Percentiles rank a stretch among this genome's conserved stretches.
phyloP scores from a whole-genome alignment of 495 filamentous ascomycete species.

The Choiromyces venosus region DNA sequence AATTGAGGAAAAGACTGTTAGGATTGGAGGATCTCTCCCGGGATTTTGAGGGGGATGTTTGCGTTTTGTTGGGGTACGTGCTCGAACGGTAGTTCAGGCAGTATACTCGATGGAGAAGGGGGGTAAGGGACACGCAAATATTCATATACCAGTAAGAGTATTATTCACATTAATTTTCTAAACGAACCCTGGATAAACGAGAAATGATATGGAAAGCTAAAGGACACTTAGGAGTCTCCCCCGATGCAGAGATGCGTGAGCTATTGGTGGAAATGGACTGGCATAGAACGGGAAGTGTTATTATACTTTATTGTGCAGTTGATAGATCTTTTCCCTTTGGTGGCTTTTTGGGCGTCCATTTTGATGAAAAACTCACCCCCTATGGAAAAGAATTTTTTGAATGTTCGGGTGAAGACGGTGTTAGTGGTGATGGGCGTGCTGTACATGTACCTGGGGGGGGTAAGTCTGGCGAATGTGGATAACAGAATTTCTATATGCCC shows the following conservation, averaged over 20 bases:
- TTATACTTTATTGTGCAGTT: neutral
- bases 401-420: too few species aligned
- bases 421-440: neutral
- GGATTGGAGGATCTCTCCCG: constrained; percentile 6
- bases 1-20: constrained; percentile 13
- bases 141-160: constrained; percentile 17
- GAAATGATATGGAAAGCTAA: neutral
- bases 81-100: neutral
- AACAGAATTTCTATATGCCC: too few species aligned
- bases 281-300: neutral
- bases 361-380: neutral
- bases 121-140: constrained; percentile 8
- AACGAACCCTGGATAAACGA: constrained; percentile 11
- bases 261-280: neutral
- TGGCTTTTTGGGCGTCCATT: neutral
- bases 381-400: neutral
- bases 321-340: neutral
- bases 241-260: neutral
- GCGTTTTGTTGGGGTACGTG: neutral
- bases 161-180: neutral
- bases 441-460: neutral
- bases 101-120: neutral
- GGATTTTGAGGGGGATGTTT: neutral
- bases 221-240: neutral
- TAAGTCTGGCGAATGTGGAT: too few species aligned